Evolutionary conservation across 768 basidiomycete genomes (phyloP), one percentile per base, ranked within the genome.

Genomic region (Mycena capillaripes): DNA sequence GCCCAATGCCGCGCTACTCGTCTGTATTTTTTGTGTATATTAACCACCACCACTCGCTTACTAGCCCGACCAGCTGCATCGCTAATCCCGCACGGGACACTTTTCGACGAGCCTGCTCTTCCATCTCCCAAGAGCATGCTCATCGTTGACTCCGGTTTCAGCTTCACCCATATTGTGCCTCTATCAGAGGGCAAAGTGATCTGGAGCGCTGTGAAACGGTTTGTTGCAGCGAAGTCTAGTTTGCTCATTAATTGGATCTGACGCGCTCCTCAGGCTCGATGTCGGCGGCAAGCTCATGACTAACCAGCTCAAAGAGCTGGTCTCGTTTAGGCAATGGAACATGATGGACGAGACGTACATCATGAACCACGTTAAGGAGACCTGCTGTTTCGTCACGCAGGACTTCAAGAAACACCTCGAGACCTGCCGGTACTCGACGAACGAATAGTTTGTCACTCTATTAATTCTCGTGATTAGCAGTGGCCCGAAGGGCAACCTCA

Each of bases 271-370:
- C 81, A 97, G 97, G 78, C 90, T 99, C 81, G 96, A 98, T 78
- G 92, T 98, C 21, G 97, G 97, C 63, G 97, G 97, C 57, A 98
- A 99, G 83, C 88, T 99, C 14, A 82, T 99, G 68, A 98, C 97
- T 29, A 98, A 99, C 82, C 95, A 97, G 61, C 88, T 99, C 27
- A 98, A 98, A 79, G 95, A 97, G 78, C 87, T 97, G 52, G 90
- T 97, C 7, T 97, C 96, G 16, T 98, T 94, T 81, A 91, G 97
- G 52, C 97, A 98, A 79, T 98, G 95, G 95, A 95, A 98, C 81
- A 96, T 98, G 95, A 97, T 97, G 92, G 96, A 98, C 78, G 93
- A 98, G 80, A 97, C 96, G 2, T 90, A 93, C 80, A 94, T 98
- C 79, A 92, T 98, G 86, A 97, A 97, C 83, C 89, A 93, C 77